A percentile compares a stretch with the other conserved stretches of the same genome.
Evolutionary conservation across 169 alveolate genomes (phyloP).

Genomic region (Cryptosporidium ubiquitum): DNA sequence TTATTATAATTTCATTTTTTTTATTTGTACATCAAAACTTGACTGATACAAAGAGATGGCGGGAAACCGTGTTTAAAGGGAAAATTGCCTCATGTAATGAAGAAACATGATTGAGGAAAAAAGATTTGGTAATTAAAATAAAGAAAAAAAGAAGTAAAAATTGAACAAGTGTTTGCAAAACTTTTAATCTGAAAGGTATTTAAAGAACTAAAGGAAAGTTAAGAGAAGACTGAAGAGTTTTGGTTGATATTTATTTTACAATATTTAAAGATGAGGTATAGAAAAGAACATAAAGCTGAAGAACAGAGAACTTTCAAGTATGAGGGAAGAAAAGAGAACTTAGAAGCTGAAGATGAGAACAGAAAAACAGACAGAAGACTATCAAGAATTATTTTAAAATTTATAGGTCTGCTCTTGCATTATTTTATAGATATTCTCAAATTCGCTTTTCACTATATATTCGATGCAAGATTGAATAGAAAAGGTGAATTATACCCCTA

Average conservation of each 20-base stretch:
- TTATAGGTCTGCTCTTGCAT: background rate
- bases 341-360: background rate
- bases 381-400: background rate
- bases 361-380: background rate
- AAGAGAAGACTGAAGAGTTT: background rate
- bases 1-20: too few species aligned
- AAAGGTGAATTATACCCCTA: slow-evolving; percentile 18
- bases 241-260: background rate
- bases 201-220: background rate
- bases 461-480: slow-evolving; percentile 19
- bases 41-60: background rate
- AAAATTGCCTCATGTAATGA: slow-evolving; percentile 1
- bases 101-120: background rate
- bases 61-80: background rate
- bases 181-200: background rate
- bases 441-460: background rate
- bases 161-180: background rate
- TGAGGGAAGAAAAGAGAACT: background rate
- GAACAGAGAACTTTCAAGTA: background rate
- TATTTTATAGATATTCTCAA: background rate
- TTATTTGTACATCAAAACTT: background rate
- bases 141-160: background rate
- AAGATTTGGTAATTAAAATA: background rate
- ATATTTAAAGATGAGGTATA: background rate
- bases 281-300: background rate